phyloP scores from a whole-genome alignment of 495 filamentous ascomycete genomes.

The Talaromyces stipitatus region DNA sequence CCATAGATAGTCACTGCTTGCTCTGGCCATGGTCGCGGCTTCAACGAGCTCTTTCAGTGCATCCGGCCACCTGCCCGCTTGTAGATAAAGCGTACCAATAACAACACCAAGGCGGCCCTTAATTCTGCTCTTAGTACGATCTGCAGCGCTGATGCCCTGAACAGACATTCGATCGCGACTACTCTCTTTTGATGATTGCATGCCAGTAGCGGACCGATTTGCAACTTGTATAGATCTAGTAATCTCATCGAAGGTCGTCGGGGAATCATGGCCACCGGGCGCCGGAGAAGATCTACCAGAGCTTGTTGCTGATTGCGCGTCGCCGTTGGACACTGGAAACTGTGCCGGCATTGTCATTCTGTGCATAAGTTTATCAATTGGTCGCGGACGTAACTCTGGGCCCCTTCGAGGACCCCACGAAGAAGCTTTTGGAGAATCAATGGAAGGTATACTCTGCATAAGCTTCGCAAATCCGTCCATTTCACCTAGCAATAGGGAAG shows the following conservation, averaged over 20 bases:
- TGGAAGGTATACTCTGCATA: conserved; percentile 66
- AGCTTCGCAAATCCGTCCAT: conserved; percentile 81
- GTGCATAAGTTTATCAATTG: conserved; percentile 37
- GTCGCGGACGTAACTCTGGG: conserved; percentile 35
- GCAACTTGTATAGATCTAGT: conserved; percentile 40
- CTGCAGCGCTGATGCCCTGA: conserved; percentile 74
- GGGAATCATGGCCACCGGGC: conserved; percentile 44
- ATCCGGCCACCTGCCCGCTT: conserved; percentile 83
- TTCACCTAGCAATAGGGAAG: conserved; percentile 74
- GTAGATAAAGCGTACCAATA: conserved; percentile 78
- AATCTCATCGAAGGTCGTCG: conserved; percentile 68
- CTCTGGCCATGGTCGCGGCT: conserved; percentile 66
- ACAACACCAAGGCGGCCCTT: conserved; percentile 75
- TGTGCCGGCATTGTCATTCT: conserved; percentile 79
- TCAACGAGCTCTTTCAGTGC: conserved; percentile 81
- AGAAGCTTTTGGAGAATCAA: conserved; percentile 63
- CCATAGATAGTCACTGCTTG: conserved; percentile 87
- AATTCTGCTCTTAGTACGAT: conserved; percentile 73
- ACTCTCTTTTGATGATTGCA: conserved; percentile 34
- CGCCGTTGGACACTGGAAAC: conserved; percentile 41
- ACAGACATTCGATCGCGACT: conserved; percentile 77
- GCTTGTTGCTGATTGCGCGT: conserved; percentile 46
- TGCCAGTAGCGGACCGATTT: conserved; percentile 27
- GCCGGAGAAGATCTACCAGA: conserved; percentile 37
- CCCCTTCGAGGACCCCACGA: conserved; percentile 40